phyloP scores from a whole-genome alignment of 345 rosid genomes.

The Citropsis articulata region DNA sequence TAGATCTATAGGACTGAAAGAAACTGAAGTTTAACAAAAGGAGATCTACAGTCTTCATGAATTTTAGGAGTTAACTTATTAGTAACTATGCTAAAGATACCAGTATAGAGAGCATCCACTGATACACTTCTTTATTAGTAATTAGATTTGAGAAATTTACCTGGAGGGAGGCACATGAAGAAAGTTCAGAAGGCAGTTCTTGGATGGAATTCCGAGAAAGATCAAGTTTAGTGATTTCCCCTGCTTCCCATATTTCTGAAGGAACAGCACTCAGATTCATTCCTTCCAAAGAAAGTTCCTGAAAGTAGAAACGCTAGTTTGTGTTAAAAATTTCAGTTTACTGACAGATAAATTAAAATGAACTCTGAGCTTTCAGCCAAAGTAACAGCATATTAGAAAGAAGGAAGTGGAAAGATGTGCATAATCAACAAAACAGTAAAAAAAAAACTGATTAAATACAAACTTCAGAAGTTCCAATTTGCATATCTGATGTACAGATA shows the following conservation, averaged over 20 bases:
- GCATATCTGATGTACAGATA: neutral
- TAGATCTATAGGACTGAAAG: neutral
- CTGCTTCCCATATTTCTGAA: conserved; percentile 78
- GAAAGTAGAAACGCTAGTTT: conserved; percentile 9
- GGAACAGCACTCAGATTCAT: conserved; percentile 67
- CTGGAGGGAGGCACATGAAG: conserved; percentile 66
- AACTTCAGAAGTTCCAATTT: neutral
- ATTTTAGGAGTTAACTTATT: neutral
- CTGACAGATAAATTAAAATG: neutral
- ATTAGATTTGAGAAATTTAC: conserved; percentile 25
- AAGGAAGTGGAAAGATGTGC: neutral
- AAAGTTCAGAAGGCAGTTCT: conserved; percentile 75
- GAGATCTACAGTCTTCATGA: neutral
- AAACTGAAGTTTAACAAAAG: neutral
- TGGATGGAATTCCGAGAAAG: conserved; percentile 81
- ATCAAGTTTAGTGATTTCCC: conserved; percentile 66
- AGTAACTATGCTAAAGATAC: neutral
- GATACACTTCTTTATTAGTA: neutral
- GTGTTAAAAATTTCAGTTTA: neutral
- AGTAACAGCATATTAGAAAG: neutral
- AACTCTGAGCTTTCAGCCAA: neutral
- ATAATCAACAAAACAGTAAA: neutral
- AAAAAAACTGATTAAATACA: neutral
- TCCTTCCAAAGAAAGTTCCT: conserved; percentile 85
- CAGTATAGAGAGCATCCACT: neutral